A percentile compares a stretch with the other conserved stretches of the same genome.
Evolutionary conservation across 345 rosid species (phyloP).

Genomic region (Hevea brasiliensis): DNA sequence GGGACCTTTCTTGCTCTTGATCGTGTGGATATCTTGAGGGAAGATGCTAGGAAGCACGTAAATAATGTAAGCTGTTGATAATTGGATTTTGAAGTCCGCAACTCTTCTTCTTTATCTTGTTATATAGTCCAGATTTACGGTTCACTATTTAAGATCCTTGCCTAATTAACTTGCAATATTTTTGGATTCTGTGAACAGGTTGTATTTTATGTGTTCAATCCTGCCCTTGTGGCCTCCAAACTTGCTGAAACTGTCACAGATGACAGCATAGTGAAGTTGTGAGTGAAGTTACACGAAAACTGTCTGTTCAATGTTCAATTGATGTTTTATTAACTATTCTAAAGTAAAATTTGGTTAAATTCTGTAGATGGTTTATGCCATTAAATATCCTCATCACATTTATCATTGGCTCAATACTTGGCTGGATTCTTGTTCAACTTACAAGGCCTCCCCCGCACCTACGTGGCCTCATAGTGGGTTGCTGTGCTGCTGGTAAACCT

Average conservation of each 20-base stretch:
- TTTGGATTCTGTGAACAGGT: conserved; percentile 27
- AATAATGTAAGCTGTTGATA: conserved; percentile 40
- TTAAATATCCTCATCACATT: conserved; percentile 39
- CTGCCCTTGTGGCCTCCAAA: conserved; percentile 53
- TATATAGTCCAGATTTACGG: too few relatives aligned
- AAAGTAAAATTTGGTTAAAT: background rate
- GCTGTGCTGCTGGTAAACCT: conserved; percentile 40
- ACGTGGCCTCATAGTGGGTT: conserved; percentile 37
- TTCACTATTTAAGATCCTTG: too few relatives aligned
- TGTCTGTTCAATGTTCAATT: background rate
- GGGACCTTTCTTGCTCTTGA: conserved; percentile 64
- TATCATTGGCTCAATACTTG: conserved; percentile 34
- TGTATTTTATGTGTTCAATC: conserved; percentile 60
- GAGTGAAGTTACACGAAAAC: conserved; percentile 18
- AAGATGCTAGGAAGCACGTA: conserved; percentile 54
- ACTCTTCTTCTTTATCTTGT: too few relatives aligned
- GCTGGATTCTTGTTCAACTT: conserved; percentile 34
- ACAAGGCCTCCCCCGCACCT: conserved; percentile 35
- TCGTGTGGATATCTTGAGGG: conserved; percentile 42
- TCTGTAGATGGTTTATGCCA: conserved; percentile 47
- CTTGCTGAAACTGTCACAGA: conserved; percentile 51
- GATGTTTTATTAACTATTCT: background rate
- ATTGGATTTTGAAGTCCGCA: background rate
- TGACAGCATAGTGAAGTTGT: conserved; percentile 52
- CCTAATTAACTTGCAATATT: background rate